phyloP scores from a whole-genome alignment of 192 early-diverging fungal genomes.

The Obelidium mucronatum region DNA sequence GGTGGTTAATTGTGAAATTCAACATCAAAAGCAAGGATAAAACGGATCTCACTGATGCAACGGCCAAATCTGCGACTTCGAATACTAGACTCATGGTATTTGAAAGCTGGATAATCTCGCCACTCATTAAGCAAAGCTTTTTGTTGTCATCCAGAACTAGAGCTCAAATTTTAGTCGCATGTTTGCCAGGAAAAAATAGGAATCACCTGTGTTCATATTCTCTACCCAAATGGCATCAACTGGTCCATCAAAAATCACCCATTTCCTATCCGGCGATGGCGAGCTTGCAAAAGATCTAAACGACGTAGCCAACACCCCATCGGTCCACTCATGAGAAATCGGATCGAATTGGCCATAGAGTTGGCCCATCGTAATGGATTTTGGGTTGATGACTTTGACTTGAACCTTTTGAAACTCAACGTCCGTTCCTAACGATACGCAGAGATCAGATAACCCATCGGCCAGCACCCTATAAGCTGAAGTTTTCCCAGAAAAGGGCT shows the following conservation, averaged over 20 bases:
- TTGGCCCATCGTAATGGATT: constrained; percentile 69
- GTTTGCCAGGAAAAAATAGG: not conserved
- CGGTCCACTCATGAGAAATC: constrained; percentile 69
- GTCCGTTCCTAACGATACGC: constrained; percentile 42
- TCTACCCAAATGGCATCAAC: constrained; percentile 71
- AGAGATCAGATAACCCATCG: constrained; percentile 58
- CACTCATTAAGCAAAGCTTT: constrained; percentile 69
- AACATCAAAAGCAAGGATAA: too few relatives aligned
- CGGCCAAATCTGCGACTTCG: constrained; percentile 72
- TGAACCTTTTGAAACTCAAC: constrained; percentile 60
- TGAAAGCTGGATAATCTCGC: constrained; percentile 70
- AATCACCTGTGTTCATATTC: constrained; percentile 65
- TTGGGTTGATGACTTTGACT: constrained; percentile 66
- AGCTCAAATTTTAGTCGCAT: not conserved
- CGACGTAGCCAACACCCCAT: constrained; percentile 63
- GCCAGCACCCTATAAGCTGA: constrained; percentile 66
- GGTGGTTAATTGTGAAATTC: too few relatives aligned
- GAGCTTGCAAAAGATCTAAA: constrained; percentile 62
- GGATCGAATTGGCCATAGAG: constrained; percentile 71
- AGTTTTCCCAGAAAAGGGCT: constrained; percentile 67
- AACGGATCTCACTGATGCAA: constrained; percentile 65
- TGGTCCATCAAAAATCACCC: constrained; percentile 73
- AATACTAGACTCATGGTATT: constrained; percentile 73
- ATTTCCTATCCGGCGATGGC: constrained; percentile 63
- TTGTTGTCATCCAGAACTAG: constrained; percentile 69